phyloP scores from a whole-genome alignment of 306 rosid genomes.

The Glycine soja region DNA sequence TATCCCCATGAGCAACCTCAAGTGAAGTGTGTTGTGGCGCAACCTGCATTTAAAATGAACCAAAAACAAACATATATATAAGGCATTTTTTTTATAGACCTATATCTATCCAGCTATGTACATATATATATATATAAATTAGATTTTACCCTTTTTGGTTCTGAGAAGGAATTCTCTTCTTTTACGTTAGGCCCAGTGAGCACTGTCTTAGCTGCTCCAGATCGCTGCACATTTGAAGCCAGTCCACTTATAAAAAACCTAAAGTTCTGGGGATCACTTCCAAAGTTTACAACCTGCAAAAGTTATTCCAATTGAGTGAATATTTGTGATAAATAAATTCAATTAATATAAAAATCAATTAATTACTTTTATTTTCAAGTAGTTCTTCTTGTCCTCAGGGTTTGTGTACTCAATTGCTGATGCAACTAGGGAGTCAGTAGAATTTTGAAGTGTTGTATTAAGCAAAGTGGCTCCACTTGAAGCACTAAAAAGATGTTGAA shows the following conservation, averaged over 20 bases:
- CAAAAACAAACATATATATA: background rate
- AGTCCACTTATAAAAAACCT: conserved; percentile 53
- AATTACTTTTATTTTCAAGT: conserved; percentile 66
- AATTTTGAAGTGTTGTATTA: conserved; percentile 54
- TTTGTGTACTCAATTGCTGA: conserved; percentile 65
- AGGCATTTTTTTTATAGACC: background rate
- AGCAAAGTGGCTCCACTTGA: conserved; percentile 78
- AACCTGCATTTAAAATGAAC: conserved; percentile 52
- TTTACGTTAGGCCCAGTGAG: conserved; percentile 57
- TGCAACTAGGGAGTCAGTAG: conserved; percentile 50
- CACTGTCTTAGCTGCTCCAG: conserved; percentile 55
- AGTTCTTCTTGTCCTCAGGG: conserved; percentile 46
- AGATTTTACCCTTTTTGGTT: conserved; percentile 63
- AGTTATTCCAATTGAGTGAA: too few species aligned
- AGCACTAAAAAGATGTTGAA: conserved; percentile 58
- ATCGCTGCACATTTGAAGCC: conserved; percentile 26
- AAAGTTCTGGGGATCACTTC: conserved; percentile 50
- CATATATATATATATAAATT: background rate
- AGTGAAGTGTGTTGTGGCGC: conserved; percentile 41
- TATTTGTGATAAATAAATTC: background rate
- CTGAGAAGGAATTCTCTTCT: conserved; percentile 75
- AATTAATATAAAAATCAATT: too few species aligned
- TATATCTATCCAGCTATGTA: background rate
- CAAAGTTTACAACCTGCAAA: conserved; percentile 75
- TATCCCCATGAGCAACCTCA: conserved; percentile 47